Evolutionary conservation across 305 asterid species (phyloP).

Genomic region (Fraxinus velutina): DNA sequence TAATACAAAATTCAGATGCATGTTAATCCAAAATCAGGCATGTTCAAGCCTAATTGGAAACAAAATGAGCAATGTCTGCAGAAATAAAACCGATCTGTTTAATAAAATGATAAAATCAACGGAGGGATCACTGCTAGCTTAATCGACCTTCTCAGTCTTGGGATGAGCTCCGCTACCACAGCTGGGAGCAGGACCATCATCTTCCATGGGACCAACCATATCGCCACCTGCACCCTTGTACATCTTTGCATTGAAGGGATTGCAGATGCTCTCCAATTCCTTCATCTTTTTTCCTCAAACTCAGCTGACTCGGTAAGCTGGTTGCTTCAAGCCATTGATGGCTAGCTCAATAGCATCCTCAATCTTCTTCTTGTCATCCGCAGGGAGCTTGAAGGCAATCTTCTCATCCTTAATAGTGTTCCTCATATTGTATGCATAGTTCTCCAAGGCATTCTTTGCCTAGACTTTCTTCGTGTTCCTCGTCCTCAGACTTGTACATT

Average conservation of each 20-base stretch:
- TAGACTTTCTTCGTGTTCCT: constrained; percentile 83
- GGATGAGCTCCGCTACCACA: constrained; percentile 61
- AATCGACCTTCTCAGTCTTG: constrained; percentile 85
- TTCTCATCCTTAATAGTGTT: constrained; percentile 74
- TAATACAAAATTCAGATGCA: neutral
- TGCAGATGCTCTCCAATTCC: constrained; percentile 73
- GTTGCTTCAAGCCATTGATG: constrained; percentile 71
- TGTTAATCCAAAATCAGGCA: neutral
- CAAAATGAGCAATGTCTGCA: neutral
- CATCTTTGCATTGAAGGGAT: constrained; percentile 77
- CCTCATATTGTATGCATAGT: constrained; percentile 89
- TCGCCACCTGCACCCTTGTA: constrained; percentile 81
- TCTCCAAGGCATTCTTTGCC: constrained; percentile 70
- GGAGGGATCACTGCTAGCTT: constrained; percentile 11
- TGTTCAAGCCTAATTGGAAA: neutral
- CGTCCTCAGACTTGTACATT: constrained; percentile 76
- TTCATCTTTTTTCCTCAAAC: constrained; percentile 84
- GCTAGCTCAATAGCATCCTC: constrained; percentile 62
- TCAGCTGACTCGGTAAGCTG: constrained; percentile 67
- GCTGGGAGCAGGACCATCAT: constrained; percentile 47
- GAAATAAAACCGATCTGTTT: neutral
- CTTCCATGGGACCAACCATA: constrained; percentile 50
- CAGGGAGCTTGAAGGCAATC: constrained; percentile 65
- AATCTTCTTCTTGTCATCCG: constrained; percentile 65
- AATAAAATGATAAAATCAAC: neutral